Conservation (phyloP, 495 filamentous ascomycete genomes). For the Neurospora sp. region DNA sequence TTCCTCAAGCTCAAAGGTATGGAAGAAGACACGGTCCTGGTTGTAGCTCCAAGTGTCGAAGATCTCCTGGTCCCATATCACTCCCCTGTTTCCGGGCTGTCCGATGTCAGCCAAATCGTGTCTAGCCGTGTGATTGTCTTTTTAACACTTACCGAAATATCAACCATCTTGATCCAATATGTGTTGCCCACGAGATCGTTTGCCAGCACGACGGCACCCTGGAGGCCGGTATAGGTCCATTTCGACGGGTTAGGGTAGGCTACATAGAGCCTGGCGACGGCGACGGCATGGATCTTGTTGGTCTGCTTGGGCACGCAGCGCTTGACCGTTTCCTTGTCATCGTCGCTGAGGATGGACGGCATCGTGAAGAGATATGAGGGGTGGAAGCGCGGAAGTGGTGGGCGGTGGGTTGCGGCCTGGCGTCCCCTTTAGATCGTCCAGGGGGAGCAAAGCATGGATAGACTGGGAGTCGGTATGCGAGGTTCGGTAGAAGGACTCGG, state of each 20-base stretch:
- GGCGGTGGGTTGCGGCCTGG: conserved; percentile 1
- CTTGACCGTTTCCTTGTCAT: conserved; percentile 90
- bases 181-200: conserved; percentile 93
- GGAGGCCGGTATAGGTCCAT: conserved; percentile 93
- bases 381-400: neutral
- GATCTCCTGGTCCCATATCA: conserved; percentile 97
- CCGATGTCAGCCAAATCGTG: conserved; percentile 10
- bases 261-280: conserved; percentile 88
- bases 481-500: neutral
- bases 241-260: conserved; percentile 74
- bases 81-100: conserved; percentile 70
- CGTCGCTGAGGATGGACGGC: conserved; percentile 81
- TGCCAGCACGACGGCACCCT: conserved; percentile 85
- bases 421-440: conserved; percentile 2
- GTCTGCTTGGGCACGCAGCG: conserved; percentile 79
- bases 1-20: conserved; percentile 89
- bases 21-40: conserved; percentile 93
- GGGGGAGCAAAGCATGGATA: conserved; percentile 2
- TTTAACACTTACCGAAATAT: conserved; percentile 67
- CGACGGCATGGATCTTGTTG: conserved; percentile 93
- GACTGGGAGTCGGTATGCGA: neutral
- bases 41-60: conserved; percentile 92
- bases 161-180: conserved; percentile 94
- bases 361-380: conserved; percentile 36
- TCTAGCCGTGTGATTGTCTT: neutral